phyloP scores from a whole-genome alignment of 805 yeast species.

The Lipomyces orientalis region DNA sequence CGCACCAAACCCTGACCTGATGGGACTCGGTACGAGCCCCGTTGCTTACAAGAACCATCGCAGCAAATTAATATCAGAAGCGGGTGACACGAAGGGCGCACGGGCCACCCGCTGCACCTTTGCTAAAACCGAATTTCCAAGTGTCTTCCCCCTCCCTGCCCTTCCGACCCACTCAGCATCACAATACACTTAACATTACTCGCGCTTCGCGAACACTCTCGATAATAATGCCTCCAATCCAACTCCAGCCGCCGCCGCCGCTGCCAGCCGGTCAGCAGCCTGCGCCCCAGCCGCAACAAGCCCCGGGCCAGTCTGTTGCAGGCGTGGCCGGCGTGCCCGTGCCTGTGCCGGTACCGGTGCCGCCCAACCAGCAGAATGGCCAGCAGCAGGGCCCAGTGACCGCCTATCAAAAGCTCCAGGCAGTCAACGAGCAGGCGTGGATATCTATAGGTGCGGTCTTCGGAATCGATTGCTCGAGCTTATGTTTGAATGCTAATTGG shows the following conservation, averaged over 20 bases:
- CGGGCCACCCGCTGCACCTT: background rate
- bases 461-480: background rate
- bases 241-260: conserved; percentile 1
- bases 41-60: background rate
- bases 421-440: conserved; percentile 40
- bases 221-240: background rate
- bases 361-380: conserved; percentile 17
- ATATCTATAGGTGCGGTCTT: conserved; percentile 33
- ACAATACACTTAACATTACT: background rate
- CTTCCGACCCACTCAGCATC: background rate
- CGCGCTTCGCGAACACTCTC: background rate
- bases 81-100: conserved; percentile 1
- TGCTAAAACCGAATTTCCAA: background rate
- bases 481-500: conserved; percentile 74
- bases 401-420: conserved; percentile 37
- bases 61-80: background rate
- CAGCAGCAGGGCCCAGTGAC: conserved; percentile 29
- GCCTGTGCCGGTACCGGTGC: conserved; percentile 19
- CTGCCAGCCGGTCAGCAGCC: conserved; percentile 2
- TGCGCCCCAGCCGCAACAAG: conserved; percentile 7
- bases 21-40: background rate
- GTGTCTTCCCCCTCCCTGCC: conserved; percentile 2
- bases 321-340: conserved; percentile 5
- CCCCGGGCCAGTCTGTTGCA: background rate
- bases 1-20: conserved; percentile 1